A percentile compares a stretch with the other conserved stretches of the same genome.
phyloP scores from a whole-genome alignment of 345 rosid genomes.

The Boechera retrofracta region DNA sequence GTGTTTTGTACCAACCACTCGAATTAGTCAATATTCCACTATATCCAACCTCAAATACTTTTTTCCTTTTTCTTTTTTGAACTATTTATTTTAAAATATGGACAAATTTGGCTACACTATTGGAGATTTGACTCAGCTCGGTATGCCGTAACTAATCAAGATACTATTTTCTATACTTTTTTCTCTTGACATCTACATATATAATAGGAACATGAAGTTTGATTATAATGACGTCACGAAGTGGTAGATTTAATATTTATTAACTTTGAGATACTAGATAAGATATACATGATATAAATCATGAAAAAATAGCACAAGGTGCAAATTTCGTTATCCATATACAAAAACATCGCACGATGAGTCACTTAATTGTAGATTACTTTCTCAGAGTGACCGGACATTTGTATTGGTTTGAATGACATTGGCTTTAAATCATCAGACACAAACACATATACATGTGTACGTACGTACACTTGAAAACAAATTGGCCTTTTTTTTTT shows the following conservation, averaged over 20 bases:
- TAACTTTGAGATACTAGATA: neutral
- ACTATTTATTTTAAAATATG: neutral
- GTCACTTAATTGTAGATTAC: neutral
- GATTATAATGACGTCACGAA: neutral
- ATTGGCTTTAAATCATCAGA: neutral
- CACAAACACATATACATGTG: constrained; percentile 21
- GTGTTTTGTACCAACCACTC: constrained; percentile 41
- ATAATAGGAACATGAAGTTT: neutral
- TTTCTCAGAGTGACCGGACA: neutral
- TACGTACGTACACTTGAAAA: neutral
- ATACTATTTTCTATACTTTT: constrained; percentile 1
- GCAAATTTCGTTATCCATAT: neutral
- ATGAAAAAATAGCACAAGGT: too few species aligned
- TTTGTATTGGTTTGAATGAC: constrained; percentile 6
- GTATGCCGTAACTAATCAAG: constrained; percentile 24
- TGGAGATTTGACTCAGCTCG: constrained; percentile 30
- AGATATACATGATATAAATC: neutral
- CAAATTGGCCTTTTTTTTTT: neutral
- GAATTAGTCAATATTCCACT: constrained; percentile 28
- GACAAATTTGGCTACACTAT: constrained; percentile 34
- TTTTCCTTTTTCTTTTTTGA: neutral
- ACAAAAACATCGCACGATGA: neutral
- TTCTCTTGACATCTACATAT: neutral
- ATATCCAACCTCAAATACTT: constrained; percentile 21
- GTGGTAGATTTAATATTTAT: neutral